Percentiles rank a stretch among this genome's conserved stretches.
phyloP scores from a whole-genome alignment of 1,284 basidiomycete genomes.

The Laetiporus sulphureus region DNA sequence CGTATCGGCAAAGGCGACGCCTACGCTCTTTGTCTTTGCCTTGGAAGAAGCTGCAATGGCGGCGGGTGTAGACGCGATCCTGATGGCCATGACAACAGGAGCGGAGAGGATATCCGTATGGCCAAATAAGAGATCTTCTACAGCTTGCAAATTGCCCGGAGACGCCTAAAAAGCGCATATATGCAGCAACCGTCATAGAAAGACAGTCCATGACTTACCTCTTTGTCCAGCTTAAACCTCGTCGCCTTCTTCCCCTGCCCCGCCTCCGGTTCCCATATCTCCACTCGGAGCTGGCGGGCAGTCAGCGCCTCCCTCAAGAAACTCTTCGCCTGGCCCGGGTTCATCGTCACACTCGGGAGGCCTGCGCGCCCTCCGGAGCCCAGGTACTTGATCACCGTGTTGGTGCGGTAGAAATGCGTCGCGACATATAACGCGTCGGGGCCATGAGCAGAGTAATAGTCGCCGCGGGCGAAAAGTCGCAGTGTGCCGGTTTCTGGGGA shows the following conservation, averaged over 20 bases:
- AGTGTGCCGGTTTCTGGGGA: conserved; percentile 68
- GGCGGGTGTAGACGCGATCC: conserved; percentile 55
- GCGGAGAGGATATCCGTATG: conserved; percentile 80
- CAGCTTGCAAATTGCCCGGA: conserved; percentile 89
- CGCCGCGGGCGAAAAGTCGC: conserved; percentile 79
- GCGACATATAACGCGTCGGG: conserved; percentile 87
- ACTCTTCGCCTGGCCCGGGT: conserved; percentile 74
- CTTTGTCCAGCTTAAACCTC: conserved; percentile 75
- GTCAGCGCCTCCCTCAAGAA: conserved; percentile 91
- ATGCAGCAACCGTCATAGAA: conserved; percentile 1
- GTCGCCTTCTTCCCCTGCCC: conserved; percentile 69
- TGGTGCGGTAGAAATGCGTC: conserved; percentile 78
- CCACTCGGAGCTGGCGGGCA: conserved; percentile 85
- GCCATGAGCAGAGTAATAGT: conserved; percentile 88
- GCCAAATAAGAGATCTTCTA: conserved; percentile 91
- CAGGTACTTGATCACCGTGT: conserved; percentile 81
- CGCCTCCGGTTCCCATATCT: conserved; percentile 81
- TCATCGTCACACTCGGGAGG: conserved; percentile 78
- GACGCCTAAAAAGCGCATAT: conserved; percentile 56
- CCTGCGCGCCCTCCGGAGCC: conserved; percentile 55
- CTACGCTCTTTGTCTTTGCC: conserved; percentile 56
- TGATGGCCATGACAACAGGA: conserved; percentile 90
- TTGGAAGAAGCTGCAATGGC: conserved; percentile 33
- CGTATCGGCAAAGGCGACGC: conserved; percentile 75
- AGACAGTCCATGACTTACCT: conserved; percentile 38